Evolutionary conservation across 768 basidiomycete species (phyloP).

Genomic region (Rhizopogon salebrosus): DNA sequence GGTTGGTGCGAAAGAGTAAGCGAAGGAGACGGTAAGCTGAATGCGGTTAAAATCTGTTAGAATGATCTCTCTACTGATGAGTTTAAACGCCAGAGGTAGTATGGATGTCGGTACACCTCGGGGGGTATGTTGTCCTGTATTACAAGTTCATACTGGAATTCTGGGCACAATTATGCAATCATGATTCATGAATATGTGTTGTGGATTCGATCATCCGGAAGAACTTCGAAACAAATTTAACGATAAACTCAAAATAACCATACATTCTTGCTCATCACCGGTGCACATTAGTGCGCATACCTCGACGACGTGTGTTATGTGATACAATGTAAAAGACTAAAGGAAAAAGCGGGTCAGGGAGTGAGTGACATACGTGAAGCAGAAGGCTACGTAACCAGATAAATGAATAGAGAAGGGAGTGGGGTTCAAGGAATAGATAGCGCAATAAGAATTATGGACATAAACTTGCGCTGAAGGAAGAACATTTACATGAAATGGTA

Average conservation of each 20-base stretch:
- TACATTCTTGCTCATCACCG: too few relatives aligned
- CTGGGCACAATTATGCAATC: too few relatives aligned
- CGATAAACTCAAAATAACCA: too few relatives aligned
- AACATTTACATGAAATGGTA: neutral
- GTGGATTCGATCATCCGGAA: too few relatives aligned
- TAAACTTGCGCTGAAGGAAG: neutral
- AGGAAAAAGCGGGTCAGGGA: neutral
- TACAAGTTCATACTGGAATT: too few relatives aligned
- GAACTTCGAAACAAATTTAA: too few relatives aligned
- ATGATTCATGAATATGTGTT: too few relatives aligned
- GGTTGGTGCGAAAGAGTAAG: neutral
- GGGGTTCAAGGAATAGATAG: neutral
- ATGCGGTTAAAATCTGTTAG: neutral
- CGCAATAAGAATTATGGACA: constrained; percentile 1
- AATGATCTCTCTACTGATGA: neutral
- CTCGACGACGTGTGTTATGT: neutral
- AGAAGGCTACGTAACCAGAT: neutral
- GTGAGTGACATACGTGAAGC: neutral
- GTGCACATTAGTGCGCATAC: too few relatives aligned
- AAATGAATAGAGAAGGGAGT: neutral
- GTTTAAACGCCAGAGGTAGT: too few relatives aligned
- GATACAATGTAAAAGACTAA: neutral
- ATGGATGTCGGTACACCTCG: neutral
- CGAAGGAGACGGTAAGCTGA: neutral
- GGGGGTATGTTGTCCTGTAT: too few relatives aligned